Base-by-base conservation (phyloP, 164 flowering plant species). In the Brasenia schreberi region DNA sequence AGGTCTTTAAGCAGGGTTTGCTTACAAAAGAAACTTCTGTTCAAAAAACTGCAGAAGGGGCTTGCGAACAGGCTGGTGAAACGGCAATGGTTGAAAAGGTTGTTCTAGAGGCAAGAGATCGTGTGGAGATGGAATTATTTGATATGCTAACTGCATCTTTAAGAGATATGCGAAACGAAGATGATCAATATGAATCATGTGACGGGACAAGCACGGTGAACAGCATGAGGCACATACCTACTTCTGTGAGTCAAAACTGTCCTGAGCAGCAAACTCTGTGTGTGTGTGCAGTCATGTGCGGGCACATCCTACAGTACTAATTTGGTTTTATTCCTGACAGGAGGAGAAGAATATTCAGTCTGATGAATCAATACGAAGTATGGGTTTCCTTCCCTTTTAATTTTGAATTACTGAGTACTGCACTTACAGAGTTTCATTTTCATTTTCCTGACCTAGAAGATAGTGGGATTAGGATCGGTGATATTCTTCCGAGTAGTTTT, bases 41-140 rank as follows among this genome's bases (percentile, higher is more conserved):
- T 33, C 92, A 87, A 49, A 97, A 91, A 73, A 79, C 95, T 72
- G 97, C 96, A 52, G 79, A 85, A 63, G 98, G 89, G 80, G 96
- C 95, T 62, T 76, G 92, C 68, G 84, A 82, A 65, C 94, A 94
- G 70, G 97, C 95, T 65, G 74, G 81, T 19, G 89, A 93, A 69
- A 92, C 80, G 77, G 88, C 90, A 39, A 33, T 82, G 71, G 77
- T 84, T n/a, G 86, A 68, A 74, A 86, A 87, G 74, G 75, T 77
- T 68, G 69, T 79, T 49, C 64, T 66, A n/a, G 74, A 68, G 63
- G 76, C 80, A 45, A 82, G 76, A 72, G 79, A 77, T 53, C 76
- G 71, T 42, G 71, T 68, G 61, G 87, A 79, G 64, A 74, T 78
- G 72, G 64, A 82, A 56, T 68, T 69, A 44, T 66, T 87, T 62